Evolutionary conservation across 2,329 filamentous ascomycete genomes (phyloP).

Genomic region (Juglanconis sp.): DNA sequence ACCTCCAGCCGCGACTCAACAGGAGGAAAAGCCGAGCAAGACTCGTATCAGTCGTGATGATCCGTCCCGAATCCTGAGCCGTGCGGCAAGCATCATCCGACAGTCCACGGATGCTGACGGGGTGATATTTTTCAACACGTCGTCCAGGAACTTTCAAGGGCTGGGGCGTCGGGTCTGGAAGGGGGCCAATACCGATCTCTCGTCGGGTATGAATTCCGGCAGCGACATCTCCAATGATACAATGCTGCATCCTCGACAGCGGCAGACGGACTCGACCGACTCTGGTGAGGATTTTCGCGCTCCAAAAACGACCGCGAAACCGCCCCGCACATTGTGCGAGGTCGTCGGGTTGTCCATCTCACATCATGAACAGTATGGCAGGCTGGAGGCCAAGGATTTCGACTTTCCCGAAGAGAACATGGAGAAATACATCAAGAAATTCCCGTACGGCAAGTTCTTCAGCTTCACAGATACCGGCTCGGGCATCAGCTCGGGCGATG

Average conservation of each 20-base stretch:
- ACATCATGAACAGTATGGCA: slow-evolving; percentile 12
- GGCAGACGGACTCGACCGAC: slow-evolving; percentile 2
- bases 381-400: slow-evolving; percentile 2
- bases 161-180: neutral
- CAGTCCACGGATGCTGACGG: slow-evolving; percentile 43
- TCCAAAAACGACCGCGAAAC: neutral
- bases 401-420: slow-evolving; percentile 8
- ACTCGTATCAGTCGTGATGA: neutral
- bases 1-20: neutral
- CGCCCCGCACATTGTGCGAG: neutral
- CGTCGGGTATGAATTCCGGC: slow-evolving; percentile 11
- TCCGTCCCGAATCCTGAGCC: slow-evolving; percentile 29
- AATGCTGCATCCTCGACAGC: neutral
- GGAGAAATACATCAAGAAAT: slow-evolving; percentile 9
- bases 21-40: neutral
- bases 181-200: neutral
- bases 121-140: slow-evolving; percentile 27
- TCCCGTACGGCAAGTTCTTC: slow-evolving; percentile 11
- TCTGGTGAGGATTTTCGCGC: slow-evolving; percentile 2
- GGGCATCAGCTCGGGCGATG: neutral
- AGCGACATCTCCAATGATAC: slow-evolving; percentile 7
- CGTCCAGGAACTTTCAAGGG: slow-evolving; percentile 8
- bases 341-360: slow-evolving; percentile 7
- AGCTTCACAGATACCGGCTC: slow-evolving; percentile 13
- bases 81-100: slow-evolving; percentile 39